Percentiles rank a stretch among this genome's conserved stretches.
Conservation (phyloP, 2,329 filamentous ascomycete species). For the Xylaria arbuscula region DNA sequence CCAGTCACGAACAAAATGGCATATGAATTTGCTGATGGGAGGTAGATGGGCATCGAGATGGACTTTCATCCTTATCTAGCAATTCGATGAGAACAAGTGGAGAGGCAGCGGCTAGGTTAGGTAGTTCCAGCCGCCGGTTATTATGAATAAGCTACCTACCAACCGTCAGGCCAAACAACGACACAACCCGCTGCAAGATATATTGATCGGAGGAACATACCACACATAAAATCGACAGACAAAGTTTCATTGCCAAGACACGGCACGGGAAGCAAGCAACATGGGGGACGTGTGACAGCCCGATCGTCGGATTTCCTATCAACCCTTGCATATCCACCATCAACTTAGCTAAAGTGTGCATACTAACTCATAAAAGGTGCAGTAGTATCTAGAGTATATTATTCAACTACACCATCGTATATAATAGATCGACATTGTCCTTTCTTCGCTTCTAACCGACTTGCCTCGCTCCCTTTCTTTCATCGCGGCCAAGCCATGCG, state of each 20-base stretch:
- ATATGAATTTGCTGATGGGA: neutral
- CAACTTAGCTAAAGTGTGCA: neutral
- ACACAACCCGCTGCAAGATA: conserved; percentile 28
- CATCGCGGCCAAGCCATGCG: conserved; percentile 27
- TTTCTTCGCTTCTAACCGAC: conserved; percentile 22
- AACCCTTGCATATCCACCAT: conserved; percentile 29
- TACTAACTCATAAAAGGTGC: neutral
- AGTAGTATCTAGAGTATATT: too few relatives aligned
- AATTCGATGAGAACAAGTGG: conserved; percentile 11
- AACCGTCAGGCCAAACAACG: conserved; percentile 12
- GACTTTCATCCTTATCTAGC: neutral
- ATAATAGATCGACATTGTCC: conserved; percentile 20
- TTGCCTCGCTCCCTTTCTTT: conserved; percentile 8
- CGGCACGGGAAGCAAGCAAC: conserved; percentile 34
- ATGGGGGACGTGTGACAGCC: conserved; percentile 26
- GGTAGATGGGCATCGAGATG: conserved; percentile 5
- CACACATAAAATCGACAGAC: conserved; percentile 5
- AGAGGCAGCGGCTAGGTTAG: conserved; percentile 5
- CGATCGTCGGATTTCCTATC: conserved; percentile 29
- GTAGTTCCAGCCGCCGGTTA: conserved; percentile 20
- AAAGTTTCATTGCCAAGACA: conserved; percentile 37
- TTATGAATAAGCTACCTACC: neutral
- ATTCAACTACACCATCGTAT: neutral
- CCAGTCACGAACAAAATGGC: neutral
- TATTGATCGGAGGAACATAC: neutral